Conservation (phyloP, 2,329 filamentous ascomycete genomes). For the Penicillium sclerotiorum region DNA sequence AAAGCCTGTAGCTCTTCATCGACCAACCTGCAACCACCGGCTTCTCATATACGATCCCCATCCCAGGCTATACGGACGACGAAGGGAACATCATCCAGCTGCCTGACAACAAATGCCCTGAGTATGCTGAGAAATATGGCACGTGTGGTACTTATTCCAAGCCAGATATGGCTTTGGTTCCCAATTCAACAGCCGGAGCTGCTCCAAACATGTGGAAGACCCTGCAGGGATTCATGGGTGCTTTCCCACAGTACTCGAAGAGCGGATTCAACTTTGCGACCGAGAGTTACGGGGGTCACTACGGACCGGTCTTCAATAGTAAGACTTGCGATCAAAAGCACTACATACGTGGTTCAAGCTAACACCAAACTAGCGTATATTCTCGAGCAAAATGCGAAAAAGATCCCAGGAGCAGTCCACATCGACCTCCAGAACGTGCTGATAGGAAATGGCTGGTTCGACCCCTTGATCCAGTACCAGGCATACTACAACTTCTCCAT, state of each 20-base stretch:
- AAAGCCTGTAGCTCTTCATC: constrained; percentile 20
- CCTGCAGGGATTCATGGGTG: constrained; percentile 65
- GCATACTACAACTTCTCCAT: constrained; percentile 44
- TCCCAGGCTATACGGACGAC: constrained; percentile 14
- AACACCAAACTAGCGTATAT: constrained; percentile 15
- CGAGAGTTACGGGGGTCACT: constrained; percentile 62
- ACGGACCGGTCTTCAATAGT: constrained; percentile 57
- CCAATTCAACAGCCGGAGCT: constrained; percentile 56
- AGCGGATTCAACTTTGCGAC: constrained; percentile 59
- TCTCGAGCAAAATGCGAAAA: constrained; percentile 16
- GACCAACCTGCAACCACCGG: constrained; percentile 26
- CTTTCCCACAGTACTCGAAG: constrained; percentile 56
- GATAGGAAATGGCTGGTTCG: constrained; percentile 45
- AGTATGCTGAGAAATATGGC: constrained; percentile 15
- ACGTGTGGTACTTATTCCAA: constrained; percentile 60
- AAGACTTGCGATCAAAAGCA: not conserved
- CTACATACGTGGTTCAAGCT: not conserved
- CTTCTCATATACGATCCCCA: constrained; percentile 23
- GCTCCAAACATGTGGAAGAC: constrained; percentile 65
- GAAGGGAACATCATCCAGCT: constrained; percentile 14
- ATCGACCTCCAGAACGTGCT: constrained; percentile 35
- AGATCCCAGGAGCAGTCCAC: constrained; percentile 14
- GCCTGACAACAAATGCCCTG: constrained; percentile 16
- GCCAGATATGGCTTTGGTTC: constrained; percentile 53
- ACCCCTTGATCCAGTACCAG: constrained; percentile 42